These are phyloP conservation scores for Stephanodiscus triporus DNA, from an alignment of 108 stramenopile species.

Conservation along the genomic window DNA sequence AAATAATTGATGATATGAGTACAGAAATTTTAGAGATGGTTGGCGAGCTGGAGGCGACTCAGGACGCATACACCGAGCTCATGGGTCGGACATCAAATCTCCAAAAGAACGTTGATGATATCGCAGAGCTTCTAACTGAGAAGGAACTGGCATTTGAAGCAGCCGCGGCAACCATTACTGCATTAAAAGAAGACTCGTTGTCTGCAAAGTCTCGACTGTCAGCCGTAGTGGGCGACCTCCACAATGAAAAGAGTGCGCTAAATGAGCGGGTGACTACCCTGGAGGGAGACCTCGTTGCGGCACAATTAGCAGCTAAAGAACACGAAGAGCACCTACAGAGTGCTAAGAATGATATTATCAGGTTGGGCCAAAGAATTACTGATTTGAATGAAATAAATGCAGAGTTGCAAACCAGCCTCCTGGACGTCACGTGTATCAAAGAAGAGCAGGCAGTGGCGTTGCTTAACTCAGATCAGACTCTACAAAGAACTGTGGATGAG, in stretches of 20 bases:
- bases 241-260: background rate
- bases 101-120: too few relatives aligned
- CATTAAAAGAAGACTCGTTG: background rate
- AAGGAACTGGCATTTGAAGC: background rate
- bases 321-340: background rate
- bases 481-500: background rate
- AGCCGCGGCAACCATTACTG: background rate
- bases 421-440: background rate
- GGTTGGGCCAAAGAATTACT: slow-evolving; percentile 7
- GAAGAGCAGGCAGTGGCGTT: slow-evolving; percentile 10
- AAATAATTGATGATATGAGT: too few relatives aligned
- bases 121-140: background rate
- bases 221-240: background rate
- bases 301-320: background rate
- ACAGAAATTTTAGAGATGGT: background rate
- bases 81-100: too few relatives aligned
- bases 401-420: slow-evolving; percentile 14
- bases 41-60: too few relatives aligned
- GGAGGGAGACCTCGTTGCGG: background rate
- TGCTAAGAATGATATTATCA: slow-evolving; percentile 16
- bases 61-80: too few relatives aligned
- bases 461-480: background rate
- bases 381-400: slow-evolving; percentile 2
- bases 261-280: background rate
- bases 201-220: background rate